Percentiles rank a stretch among this genome's conserved stretches.
phyloP scores from a whole-genome alignment of 129 eudicot genomes.

The Gnaphalium uliginosum region DNA sequence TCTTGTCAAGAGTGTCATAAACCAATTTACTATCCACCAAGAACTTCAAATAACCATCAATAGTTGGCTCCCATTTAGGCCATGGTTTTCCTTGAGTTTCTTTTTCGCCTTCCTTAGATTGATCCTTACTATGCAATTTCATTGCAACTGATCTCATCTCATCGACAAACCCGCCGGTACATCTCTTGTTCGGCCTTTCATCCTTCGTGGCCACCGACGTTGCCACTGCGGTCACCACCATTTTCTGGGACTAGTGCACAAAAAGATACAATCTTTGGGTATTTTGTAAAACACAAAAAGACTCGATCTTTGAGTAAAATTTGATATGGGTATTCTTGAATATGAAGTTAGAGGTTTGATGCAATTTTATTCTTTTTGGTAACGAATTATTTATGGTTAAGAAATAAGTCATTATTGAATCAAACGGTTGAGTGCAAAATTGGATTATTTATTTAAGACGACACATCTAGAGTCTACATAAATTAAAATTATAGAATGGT shows the following conservation, averaged over 20 bases:
- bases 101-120: slow-evolving; percentile 87
- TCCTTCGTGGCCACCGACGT: slow-evolving; percentile 33
- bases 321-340: not conserved
- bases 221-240: slow-evolving; percentile 35
- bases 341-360: not conserved
- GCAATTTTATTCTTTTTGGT: slow-evolving; percentile 7
- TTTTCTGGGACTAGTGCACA: slow-evolving; percentile 16
- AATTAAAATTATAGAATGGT: not conserved
- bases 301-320: not conserved
- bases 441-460: slow-evolving; percentile 18
- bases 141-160: slow-evolving; percentile 97
- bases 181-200: slow-evolving; percentile 44
- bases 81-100: slow-evolving; percentile 70
- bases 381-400: slow-evolving; percentile 40
- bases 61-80: slow-evolving; percentile 77
- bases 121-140: slow-evolving; percentile 84
- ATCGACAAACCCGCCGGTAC: slow-evolving; percentile 87
- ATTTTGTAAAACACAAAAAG: not conserved
- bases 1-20: slow-evolving; percentile 79
- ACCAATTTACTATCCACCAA: slow-evolving; percentile 94
- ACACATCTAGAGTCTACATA: slow-evolving; percentile 23
- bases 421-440: slow-evolving; percentile 34
- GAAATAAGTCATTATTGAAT: slow-evolving; percentile 29
- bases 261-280: not conserved
- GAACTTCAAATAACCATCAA: slow-evolving; percentile 87